Conservation (phyloP, 1,284 basidiomycete genomes). For the Vanrija pseudolonga region DNA sequence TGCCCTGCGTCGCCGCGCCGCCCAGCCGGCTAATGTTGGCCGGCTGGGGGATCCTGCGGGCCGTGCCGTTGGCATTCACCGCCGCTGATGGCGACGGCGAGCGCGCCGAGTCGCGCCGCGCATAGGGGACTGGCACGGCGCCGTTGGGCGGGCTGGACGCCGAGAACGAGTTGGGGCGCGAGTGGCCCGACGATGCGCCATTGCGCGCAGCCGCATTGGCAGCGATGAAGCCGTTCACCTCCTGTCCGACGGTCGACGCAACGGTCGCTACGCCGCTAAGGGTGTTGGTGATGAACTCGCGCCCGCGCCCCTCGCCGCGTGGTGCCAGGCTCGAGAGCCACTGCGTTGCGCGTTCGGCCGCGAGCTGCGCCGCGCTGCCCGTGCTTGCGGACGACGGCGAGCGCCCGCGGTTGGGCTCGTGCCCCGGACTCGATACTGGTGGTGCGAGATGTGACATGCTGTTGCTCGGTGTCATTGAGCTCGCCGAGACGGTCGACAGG, state of each 20-base stretch:
- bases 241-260: conserved; percentile 25
- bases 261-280: conserved; percentile 41
- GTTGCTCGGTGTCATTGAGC: neutral
- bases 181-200: neutral
- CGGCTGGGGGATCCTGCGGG: conserved; percentile 26
- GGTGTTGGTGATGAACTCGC: conserved; percentile 39
- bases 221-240: conserved; percentile 16
- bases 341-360: conserved; percentile 33
- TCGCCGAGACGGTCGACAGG: no score
- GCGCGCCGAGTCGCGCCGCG: conserved; percentile 2
- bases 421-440: neutral
- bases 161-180: conserved; percentile 7
- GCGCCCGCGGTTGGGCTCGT: conserved; percentile 5
- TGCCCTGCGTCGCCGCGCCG: neutral
- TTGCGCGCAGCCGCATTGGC: neutral
- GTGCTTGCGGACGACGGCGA: conserved; percentile 3
- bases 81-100: conserved; percentile 2
- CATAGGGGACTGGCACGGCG: neutral
- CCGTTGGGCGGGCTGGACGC: conserved; percentile 9
- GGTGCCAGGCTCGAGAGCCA: conserved; percentile 45
- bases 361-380: conserved; percentile 6
- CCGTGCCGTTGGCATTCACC: neutral
- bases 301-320: conserved; percentile 39
- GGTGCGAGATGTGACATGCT: no score
- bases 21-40: conserved; percentile 20